A percentile compares a stretch with the other conserved stretches of the same genome.
Evolutionary conservation across 371 early-diverging fungal species (phyloP).

Genomic region (Syncephalis plumigaleata): DNA sequence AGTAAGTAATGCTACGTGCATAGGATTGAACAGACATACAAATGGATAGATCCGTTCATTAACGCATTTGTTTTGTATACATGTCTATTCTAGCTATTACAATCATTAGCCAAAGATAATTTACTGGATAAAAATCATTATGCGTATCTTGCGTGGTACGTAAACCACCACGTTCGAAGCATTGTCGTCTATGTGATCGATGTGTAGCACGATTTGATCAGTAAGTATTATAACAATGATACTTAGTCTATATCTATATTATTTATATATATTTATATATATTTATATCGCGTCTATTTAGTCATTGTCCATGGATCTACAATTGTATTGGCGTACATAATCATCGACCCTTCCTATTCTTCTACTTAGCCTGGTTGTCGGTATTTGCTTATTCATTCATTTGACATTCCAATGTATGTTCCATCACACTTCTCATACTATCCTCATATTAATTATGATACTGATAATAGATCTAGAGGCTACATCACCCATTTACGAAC

Average conservation of each 20-base stretch:
- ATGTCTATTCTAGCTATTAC: conserved; percentile 16
- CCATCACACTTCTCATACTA: too few species aligned
- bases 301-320: conserved; percentile 96
- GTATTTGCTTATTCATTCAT: conserved; percentile 32
- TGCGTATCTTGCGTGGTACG: conserved; percentile 64
- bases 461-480: conserved; percentile 8
- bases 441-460: not conserved
- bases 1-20: conserved; percentile 2
- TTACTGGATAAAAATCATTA: conserved; percentile 51
- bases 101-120: conserved; percentile 46
- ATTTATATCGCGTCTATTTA: conserved; percentile 4
- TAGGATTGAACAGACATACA: too few species aligned
- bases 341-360: conserved; percentile 76
- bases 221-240: conserved; percentile 20
- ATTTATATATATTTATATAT: not conserved
- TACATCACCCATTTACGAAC: conserved; percentile 14
- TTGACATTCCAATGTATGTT: conserved; percentile 16
- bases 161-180: conserved; percentile 92
- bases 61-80: not conserved
- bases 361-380: conserved; percentile 32
- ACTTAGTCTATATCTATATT: too few species aligned
- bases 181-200: conserved; percentile 89
- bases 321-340: conserved; percentile 76
- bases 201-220: conserved; percentile 99
- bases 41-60: too few species aligned